phyloP scores from a whole-genome alignment of 208 protist genomes.

The Leishmania lainsoni region DNA sequence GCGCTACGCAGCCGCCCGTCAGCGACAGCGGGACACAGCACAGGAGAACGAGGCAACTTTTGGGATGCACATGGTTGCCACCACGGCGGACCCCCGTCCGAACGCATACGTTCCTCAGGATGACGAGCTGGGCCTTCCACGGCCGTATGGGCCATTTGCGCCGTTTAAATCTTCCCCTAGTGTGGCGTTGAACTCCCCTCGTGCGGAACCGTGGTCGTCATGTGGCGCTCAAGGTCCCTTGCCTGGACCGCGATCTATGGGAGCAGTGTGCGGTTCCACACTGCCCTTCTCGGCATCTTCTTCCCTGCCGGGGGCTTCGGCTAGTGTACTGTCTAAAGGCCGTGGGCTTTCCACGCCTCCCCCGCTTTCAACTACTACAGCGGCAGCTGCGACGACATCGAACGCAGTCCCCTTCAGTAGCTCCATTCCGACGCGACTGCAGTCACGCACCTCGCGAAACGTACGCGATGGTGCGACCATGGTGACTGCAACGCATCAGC shows the following conservation, averaged over 20 bases:
- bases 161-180: constrained; percentile 57
- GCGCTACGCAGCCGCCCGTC: constrained; percentile 62
- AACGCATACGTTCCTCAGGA: constrained; percentile 93
- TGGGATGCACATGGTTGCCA: constrained; percentile 32
- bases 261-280: not conserved
- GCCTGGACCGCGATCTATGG: not conserved
- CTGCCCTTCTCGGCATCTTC: not conserved
- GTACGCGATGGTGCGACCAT: not conserved
- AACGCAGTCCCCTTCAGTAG: constrained; percentile 12
- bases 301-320: constrained; percentile 1
- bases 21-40: constrained; percentile 48
- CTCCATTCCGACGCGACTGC: constrained; percentile 6
- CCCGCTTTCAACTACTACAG: not conserved
- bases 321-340: not conserved
- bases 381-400: not conserved
- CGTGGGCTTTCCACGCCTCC: not conserved
- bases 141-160: constrained; percentile 79
- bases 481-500: not conserved
- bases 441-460: not conserved
- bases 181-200: not conserved
- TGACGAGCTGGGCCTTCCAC: constrained; percentile 76
- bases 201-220: constrained; percentile 2
- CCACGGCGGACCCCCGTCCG: constrained; percentile 80
- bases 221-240: not conserved
- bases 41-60: constrained; percentile 20